phyloP scores from a whole-genome alignment of 768 basidiomycete genomes.

The Boletus subparvulus region DNA sequence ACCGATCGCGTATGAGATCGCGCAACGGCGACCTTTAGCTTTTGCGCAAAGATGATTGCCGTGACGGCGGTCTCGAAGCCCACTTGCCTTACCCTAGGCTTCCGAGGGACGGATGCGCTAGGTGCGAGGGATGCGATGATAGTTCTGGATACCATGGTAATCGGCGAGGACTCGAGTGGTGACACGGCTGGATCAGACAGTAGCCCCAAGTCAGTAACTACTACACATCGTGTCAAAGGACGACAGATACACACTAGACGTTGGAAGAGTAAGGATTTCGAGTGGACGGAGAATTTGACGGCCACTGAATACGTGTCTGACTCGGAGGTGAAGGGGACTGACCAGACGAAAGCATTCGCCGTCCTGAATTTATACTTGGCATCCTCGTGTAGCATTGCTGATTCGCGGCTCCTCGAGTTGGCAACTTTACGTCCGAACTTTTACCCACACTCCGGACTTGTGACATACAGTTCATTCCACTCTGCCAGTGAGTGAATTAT shows the following conservation, averaged over 20 bases:
- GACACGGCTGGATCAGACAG: background rate
- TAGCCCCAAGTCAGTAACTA: constrained; percentile 2
- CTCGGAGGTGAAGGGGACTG: background rate
- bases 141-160: background rate
- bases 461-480: background rate
- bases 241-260: constrained; percentile 5
- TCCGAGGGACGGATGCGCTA: background rate
- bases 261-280: background rate
- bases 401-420: background rate
- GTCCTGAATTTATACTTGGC: constrained; percentile 17
- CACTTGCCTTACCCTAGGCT: constrained; percentile 10
- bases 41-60: constrained; percentile 22
- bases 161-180: background rate
- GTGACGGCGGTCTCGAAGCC: constrained; percentile 25
- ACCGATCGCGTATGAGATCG: constrained; percentile 1
- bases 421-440: no score
- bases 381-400: background rate
- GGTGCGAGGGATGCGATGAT: background rate
- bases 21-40: constrained; percentile 20
- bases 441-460: no score
- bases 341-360: background rate
- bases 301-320: background rate
- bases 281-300: background rate
- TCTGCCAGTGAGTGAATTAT: background rate
- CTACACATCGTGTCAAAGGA: background rate